Evolutionary conservation across 768 basidiomycete species (phyloP).

Genomic region (Trametes sanguinea): DNA sequence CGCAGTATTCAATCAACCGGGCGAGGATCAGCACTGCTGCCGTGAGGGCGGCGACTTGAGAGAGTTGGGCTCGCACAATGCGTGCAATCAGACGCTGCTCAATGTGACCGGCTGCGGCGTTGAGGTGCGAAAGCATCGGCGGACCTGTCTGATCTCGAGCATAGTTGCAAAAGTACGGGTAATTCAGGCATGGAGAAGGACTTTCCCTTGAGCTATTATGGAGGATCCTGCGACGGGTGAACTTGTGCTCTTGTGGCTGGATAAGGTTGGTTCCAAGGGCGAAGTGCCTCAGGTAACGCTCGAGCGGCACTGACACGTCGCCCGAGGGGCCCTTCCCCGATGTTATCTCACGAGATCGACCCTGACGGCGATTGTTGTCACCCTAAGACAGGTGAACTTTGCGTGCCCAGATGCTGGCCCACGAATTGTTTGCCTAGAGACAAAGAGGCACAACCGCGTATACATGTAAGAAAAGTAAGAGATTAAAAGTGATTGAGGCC

Average conservation of each 20-base stretch:
- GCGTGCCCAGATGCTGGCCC: too few relatives aligned
- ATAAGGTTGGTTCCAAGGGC: background rate
- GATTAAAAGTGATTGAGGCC: slow-evolving; percentile 13
- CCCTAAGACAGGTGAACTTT: too few relatives aligned
- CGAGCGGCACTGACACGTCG: background rate
- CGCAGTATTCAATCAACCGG: background rate
- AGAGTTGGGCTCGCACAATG: background rate
- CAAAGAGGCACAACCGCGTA: too few relatives aligned
- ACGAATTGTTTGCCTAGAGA: too few relatives aligned
- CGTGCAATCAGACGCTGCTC: slow-evolving; percentile 1
- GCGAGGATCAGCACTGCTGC: slow-evolving; percentile 1
- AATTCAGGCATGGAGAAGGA: background rate
- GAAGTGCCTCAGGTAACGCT: background rate
- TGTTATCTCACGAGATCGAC: background rate
- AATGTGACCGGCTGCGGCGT: slow-evolving; percentile 13
- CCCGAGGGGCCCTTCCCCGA: background rate
- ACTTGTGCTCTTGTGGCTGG: background rate
- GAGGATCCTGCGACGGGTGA: background rate
- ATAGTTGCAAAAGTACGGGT: background rate
- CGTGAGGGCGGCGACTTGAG: background rate
- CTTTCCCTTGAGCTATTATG: background rate
- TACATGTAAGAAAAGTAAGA: too few relatives aligned
- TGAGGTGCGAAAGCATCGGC: slow-evolving; percentile 12
- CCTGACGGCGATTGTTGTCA: slow-evolving; percentile 3
- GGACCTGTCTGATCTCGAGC: slow-evolving; percentile 11